Base-by-base conservation (phyloP, 768 basidiomycete species). In the Fistulinella prunicolor region DNA sequence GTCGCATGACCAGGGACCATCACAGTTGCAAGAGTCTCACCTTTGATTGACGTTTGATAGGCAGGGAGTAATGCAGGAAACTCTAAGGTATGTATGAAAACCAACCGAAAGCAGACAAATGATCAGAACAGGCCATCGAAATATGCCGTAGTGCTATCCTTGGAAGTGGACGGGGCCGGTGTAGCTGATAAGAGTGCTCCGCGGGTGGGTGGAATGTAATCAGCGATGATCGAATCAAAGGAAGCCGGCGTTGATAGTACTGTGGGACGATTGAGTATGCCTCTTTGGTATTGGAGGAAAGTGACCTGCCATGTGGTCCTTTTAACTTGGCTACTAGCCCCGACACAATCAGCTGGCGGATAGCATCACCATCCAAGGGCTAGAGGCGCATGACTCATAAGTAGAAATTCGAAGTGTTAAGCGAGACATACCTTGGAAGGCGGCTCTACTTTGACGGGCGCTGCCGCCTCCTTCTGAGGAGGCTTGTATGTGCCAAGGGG, bases 401-500 rank as follows among this genome's bases (percentile, higher is more conserved):
- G 38, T 22, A 21, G 12, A 32, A 2, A 26, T 21, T 26, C 7
- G 1, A 42, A 6, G 32, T 9, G 26, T 42, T 28, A 16, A 23
- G 39, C 5, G 10, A 37, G 35, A 57, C 56, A 43, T 56, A 78
- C 79, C 65, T 73, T 74, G 47, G 45, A 17, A 12, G 60, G 49
- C 54, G 60, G 53, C 44, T 73, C 70, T 42, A 69, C 67, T 61
- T 71, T 77, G 47, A 59, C 50, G 17, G 58, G 47, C 40, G 45
- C 12, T 50, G 56, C 50, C 70, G 56, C 42, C 38, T 65, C 58
- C 38, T 59, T 58, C 36, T 58, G 56, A 13, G 70, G 54, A 55
- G 74, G 74, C 63, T 84, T 85, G 69, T 76, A 89, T 3, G 88
- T 87, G 30, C 91, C 92, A 17, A 77, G 73, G 1, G 92, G 89